phyloP scores from a whole-genome alignment of 2,329 filamentous ascomycete genomes.

The Pseudopyrenochaeta lycopersici region DNA sequence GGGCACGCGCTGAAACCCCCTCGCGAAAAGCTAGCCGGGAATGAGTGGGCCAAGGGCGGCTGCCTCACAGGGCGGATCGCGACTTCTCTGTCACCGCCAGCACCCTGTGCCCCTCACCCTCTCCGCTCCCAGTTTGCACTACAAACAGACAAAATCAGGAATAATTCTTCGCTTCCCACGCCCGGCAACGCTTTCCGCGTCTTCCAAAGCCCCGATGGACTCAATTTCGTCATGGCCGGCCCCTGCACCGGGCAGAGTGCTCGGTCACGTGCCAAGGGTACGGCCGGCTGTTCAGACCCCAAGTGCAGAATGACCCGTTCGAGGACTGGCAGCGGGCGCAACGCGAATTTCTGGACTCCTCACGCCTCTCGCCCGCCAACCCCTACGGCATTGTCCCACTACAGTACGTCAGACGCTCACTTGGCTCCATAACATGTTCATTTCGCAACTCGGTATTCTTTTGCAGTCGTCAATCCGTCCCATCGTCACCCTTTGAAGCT shows the following conservation, averaged over 20 bases:
- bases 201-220: constrained; percentile 6
- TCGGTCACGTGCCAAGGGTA: constrained; percentile 23
- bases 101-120: constrained; percentile 31
- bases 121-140: constrained; percentile 9
- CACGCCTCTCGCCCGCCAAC: constrained; percentile 36
- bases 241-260: constrained; percentile 3
- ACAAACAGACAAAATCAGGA: constrained; percentile 2
- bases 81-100: constrained; percentile 33
- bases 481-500: constrained; percentile 47
- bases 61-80: constrained; percentile 24
- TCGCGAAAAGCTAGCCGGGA: constrained; percentile 19
- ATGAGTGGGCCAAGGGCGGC: constrained; percentile 21
- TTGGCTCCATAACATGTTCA: constrained; percentile 40
- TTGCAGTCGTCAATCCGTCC: constrained; percentile 36
- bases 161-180: neutral
- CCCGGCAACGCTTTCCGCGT: neutral
- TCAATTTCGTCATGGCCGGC: constrained; percentile 4
- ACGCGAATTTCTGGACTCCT: constrained; percentile 31
- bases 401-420: constrained; percentile 22
- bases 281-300: constrained; percentile 22
- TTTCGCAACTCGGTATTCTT: constrained; percentile 20
- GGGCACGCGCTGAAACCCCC: constrained; percentile 23
- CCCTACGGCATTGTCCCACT: constrained; percentile 36
- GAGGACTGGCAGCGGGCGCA: constrained; percentile 15
- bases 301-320: no score